Evolutionary conservation across 106 monocot genomes (phyloP), one percentile per base, ranked within the genome.

Genomic region (Narthecium ossifragum): DNA sequence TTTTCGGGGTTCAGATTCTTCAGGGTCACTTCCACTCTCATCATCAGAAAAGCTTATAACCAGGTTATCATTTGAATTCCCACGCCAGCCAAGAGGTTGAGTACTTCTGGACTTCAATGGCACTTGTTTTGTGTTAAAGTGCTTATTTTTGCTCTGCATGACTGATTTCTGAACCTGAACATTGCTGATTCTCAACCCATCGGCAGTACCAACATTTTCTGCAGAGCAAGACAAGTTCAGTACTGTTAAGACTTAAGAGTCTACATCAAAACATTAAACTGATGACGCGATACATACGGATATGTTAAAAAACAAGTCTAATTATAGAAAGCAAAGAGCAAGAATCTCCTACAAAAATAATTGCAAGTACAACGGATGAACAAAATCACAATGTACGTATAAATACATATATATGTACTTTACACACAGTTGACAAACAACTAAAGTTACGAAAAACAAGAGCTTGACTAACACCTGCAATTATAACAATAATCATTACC

Each of bases 41-140:
- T 82, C 82, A 66, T 86, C 86, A 20, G 87, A 87, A 69, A 87
- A 87, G 31, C 73, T 82, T 51, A 87, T 87, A 38, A 87, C 87
- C 43, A 87, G 75, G 64, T 87, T 79, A 66, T 71, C 55, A 32
- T 73, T 62, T 22, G 74, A 52, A 10, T 69, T 79, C 53, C 71
- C 74, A 55, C 51, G 77, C 86, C 86, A 86, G 32, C 46, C 30
- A 57, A 64, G 63, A 65, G 33, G 67, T 40, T 68, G 74, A 50
- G 46, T 86, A 26, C 36, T 74, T 10, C 30, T 54, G 36, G 57
- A 61, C 51, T 71, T 81, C 34, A 71, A 67, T 39, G 72, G 71
- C 30, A 46, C 50, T 8, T 65, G 64, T 41, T 57, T 70, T 33
- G 22, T 64, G 58, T 57, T 81, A 29, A 61, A 65, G 36, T 41